phyloP scores from a whole-genome alignment of 2,329 filamentous ascomycete species.

The Albifimbria verrucaria region DNA sequence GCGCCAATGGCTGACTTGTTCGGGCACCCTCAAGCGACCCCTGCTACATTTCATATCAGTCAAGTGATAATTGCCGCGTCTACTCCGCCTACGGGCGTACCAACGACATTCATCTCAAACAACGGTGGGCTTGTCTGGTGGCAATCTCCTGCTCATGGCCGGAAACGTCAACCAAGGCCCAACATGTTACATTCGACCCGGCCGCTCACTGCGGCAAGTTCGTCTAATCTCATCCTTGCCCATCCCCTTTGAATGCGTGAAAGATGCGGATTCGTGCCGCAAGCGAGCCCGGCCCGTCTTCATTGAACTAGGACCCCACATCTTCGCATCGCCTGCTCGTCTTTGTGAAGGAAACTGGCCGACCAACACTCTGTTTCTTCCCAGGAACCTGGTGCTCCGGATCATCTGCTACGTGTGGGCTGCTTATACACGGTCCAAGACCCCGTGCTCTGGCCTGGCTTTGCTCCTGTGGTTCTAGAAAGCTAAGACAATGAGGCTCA shows the following conservation, averaged over 20 bases:
- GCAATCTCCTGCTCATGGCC: no score
- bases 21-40: background rate
- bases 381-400: no score
- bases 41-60: background rate
- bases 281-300: background rate
- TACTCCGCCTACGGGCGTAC: background rate
- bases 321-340: background rate
- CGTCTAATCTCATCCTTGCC: background rate
- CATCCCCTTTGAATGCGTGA: background rate
- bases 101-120: no score
- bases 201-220: background rate
- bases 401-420: no score
- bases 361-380: no score
- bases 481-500: no score
- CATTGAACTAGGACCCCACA: background rate
- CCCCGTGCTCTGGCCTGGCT: no score
- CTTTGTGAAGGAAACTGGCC: no score
- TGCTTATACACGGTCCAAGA: no score
- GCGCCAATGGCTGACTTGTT: background rate
- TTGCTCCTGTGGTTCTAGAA: no score
- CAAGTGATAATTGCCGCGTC: conserved; percentile 1
- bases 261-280: background rate
- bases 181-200: background rate
- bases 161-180: background rate
- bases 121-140: no score